These are phyloP conservation scores for Bacidia gigantensis DNA, from an alignment of 495 filamentous ascomycete genomes.

Conservation along the genomic window DNA sequence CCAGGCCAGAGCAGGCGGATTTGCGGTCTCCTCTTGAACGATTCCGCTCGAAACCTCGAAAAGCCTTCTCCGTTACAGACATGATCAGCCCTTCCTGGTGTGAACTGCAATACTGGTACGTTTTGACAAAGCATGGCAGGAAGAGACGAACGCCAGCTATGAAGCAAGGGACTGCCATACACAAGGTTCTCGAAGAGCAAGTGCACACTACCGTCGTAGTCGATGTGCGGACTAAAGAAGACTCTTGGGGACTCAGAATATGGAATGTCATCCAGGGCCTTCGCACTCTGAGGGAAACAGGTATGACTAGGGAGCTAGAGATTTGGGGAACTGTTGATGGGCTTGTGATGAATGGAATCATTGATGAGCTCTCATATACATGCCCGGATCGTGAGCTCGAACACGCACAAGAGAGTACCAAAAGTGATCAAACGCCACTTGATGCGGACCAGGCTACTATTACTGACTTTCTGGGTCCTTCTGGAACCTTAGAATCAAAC, in stretches of 20 bases:
- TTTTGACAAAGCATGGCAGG: constrained; percentile 59
- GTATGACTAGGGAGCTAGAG: constrained; percentile 77
- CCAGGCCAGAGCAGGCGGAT: constrained; percentile 20
- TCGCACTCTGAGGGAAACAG: constrained; percentile 57
- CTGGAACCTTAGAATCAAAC: constrained; percentile 3
- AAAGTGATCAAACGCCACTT: constrained; percentile 24
- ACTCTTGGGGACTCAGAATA: constrained; percentile 65
- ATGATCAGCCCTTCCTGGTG: constrained; percentile 85
- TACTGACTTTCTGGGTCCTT: constrained; percentile 28
- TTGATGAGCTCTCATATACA: constrained; percentile 71
- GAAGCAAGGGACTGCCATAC: constrained; percentile 63
- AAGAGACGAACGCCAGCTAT: constrained; percentile 67
- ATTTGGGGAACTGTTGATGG: constrained; percentile 85
- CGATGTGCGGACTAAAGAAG: constrained; percentile 60
- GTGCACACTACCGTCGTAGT: constrained; percentile 64
- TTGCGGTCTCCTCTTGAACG: constrained; percentile 50
- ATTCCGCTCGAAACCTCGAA: constrained; percentile 64
- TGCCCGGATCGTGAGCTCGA: constrained; percentile 62
- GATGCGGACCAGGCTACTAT: constrained; percentile 40
- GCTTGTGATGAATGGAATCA: constrained; percentile 72
- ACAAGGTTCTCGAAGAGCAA: constrained; percentile 73
- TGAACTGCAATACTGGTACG: constrained; percentile 86
- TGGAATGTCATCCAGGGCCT: constrained; percentile 92
- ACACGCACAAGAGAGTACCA: constrained; percentile 32
- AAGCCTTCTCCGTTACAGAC: constrained; percentile 81